A percentile compares a stretch with the other conserved stretches of the same genome.
These are phyloP conservation scores for Globisporangium polare DNA, from an alignment of 352 stramenopile species.

Conservation along the genomic window DNA sequence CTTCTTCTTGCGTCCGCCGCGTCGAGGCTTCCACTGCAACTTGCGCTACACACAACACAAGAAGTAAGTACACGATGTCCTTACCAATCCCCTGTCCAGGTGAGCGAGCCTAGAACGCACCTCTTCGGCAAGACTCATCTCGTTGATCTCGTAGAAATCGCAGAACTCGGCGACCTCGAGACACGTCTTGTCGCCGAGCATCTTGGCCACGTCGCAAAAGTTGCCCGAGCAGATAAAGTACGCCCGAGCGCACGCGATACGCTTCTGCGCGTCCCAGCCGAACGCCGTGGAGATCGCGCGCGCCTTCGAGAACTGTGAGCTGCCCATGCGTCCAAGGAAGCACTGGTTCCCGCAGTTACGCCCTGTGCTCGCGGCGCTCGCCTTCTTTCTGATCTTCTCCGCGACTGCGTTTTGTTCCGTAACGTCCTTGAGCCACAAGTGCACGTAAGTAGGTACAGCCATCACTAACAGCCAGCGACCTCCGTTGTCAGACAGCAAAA, in stretches of 20 bases:
- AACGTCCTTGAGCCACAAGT: slow-evolving; percentile 30
- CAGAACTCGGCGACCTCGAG: slow-evolving; percentile 73
- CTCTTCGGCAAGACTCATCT: slow-evolving; percentile 42
- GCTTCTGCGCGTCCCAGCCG: slow-evolving; percentile 40
- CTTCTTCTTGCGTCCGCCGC: slow-evolving; percentile 48
- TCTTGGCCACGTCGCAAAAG: slow-evolving; percentile 71
- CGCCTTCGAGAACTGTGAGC: slow-evolving; percentile 44
- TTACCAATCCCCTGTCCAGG: no score
- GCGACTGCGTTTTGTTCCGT: slow-evolving; percentile 60
- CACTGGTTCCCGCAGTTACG: slow-evolving; percentile 78
- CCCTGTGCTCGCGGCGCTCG: slow-evolving; percentile 38
- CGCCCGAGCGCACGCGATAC: slow-evolving; percentile 45
- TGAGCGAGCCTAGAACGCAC: no score
- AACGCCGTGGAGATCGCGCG: slow-evolving; percentile 44
- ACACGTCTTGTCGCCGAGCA: slow-evolving; percentile 66
- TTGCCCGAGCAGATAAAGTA: slow-evolving; percentile 74
- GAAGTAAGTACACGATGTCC: background rate
- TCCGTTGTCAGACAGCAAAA: background rate
- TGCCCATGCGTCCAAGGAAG: slow-evolving; percentile 53
- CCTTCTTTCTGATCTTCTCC: slow-evolving; percentile 35
- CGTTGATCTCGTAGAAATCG: slow-evolving; percentile 62
- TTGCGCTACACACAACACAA: slow-evolving; percentile 12
- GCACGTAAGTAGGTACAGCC: background rate
- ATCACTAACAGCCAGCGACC: background rate
- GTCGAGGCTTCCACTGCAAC: slow-evolving; percentile 19